Base-by-base conservation (phyloP, 805 yeast species). In the Starmerella geochares region DNA sequence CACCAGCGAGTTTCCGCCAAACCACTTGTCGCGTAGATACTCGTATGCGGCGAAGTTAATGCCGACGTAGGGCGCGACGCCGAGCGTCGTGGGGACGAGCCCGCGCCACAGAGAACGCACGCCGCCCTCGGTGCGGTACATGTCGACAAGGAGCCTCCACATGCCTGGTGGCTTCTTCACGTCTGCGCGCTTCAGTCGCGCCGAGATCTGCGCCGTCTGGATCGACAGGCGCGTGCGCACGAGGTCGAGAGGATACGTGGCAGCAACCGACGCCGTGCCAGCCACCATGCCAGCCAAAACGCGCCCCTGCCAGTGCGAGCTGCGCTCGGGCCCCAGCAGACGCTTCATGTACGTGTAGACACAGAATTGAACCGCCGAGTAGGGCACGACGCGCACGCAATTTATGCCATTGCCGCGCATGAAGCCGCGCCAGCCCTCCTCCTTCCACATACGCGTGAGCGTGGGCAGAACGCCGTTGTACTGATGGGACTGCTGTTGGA, bases 51-150 rank as follows among this genome's bases (percentile, higher is more conserved):
- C 82, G 63, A 90, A 90, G 66, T 88, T 90, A 47, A 90, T 75
- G 3, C 95, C 95, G 28, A 86, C 96, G 62, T 88, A 92, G 1
- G 97, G 96, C 1, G 95, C 96, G 19, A 92, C 96, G 1, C 97
- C 96, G 50, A 85, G 67, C 1, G 88, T 78, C 0, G 97, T 90
- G n/a, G 97, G 95, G 54, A 81, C 70, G 11, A 88, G 71, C 2
- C 98, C 98, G 46, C 88, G 72, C 63, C 85, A 90, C 14, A 90
- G 69, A 0, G 87, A 94, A 2, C 62, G 53, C 8, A 86, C 21
- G 0, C 96, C 95, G 32, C 97, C 97, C 67, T 90, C 98, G 14
- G 72, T 74, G 14, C 58, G 60, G 65, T 83, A 85, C 19, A 87
- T 86, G 16, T 71, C 67, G 31, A 54, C 59, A 50, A 84, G 62